Evolutionary conservation across 768 basidiomycete genomes (phyloP), one percentile per base, ranked within the genome.

Genomic region (Russula brevipes): DNA sequence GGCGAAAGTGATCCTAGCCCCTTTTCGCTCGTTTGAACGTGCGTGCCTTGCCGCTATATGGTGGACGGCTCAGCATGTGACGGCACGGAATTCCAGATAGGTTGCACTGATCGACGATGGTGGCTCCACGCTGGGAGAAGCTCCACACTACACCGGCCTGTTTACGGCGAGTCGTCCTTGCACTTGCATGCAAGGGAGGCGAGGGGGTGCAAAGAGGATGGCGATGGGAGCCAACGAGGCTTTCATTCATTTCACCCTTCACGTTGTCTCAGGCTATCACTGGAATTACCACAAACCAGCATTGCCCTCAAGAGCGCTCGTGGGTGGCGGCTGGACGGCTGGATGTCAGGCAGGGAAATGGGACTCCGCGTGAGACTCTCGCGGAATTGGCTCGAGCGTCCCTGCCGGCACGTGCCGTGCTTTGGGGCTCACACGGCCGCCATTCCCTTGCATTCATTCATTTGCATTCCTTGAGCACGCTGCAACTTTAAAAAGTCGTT

Each of bases 401-500:
- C 24, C 24, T 24, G 24, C 24, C 24, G 24, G 24, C 24, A 24
- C 24, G 24, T 24, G 24, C 24, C 24, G 24, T 24, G 24, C 24
- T 24, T 24, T 24, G 24, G 24, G 24, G 24, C 24, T 24, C 24
- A 24, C 24, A 24, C 24, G 24, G 24, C 24, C 24, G 24, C 24
- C 24, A 24, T 24, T 24, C 24, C 24, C 24, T 24, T 24, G 24
- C 24, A 24, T 24, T 24, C 24, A 24, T 24, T 24, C 46, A 47
- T 35, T n/a, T 51, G 14, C 7, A 39, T 39, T 6, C 38, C 38
- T 39, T 39, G 38, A 39, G 36, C 12, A 3, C 31, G 17, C 19
- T 38, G 14, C 36, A 38, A 41, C 12, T 45, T 59, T 46, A 47
- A 61, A 60, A 61, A 19, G 46, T 50, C 53, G 12, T 9, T 17